These are phyloP conservation scores for Apiospora marii DNA, from an alignment of 2,329 filamentous ascomycete genomes.

Conservation along the genomic window DNA sequence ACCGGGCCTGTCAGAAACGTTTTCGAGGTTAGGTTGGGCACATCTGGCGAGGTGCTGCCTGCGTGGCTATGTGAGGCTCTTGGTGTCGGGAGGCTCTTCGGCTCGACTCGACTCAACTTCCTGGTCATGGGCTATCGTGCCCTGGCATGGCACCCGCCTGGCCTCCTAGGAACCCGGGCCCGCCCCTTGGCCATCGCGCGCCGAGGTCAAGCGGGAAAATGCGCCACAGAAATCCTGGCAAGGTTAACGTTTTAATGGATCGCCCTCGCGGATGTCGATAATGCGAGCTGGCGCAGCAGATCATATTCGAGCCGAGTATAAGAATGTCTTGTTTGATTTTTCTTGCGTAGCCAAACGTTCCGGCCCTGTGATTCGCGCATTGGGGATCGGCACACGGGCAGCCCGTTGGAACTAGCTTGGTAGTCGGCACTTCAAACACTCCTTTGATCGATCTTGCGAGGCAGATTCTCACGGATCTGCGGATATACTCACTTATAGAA, in stretches of 20 bases:
- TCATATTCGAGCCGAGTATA: neutral
- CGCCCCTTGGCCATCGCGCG: constrained; percentile 1
- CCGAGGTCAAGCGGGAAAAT: constrained; percentile 5
- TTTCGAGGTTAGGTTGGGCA: constrained; percentile 4
- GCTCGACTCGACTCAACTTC: neutral
- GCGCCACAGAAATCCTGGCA: constrained; percentile 1
- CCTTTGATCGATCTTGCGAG: neutral
- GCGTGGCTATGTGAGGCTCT: neutral
- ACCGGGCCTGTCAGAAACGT: neutral
- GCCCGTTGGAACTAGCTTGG: neutral
- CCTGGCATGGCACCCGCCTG: neutral
- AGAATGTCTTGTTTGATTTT: neutral
- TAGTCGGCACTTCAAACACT: neutral
- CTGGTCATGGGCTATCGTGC: neutral
- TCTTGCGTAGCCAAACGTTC: constrained; percentile 4
- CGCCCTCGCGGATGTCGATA: constrained; percentile 11
- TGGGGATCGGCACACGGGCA: constrained; percentile 5
- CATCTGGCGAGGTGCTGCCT: neutral
- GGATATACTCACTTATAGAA: too few relatives aligned
- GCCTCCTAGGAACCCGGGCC: neutral
- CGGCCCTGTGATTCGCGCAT: constrained; percentile 1
- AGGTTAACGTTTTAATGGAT: constrained; percentile 2
- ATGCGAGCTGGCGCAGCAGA: constrained; percentile 13
- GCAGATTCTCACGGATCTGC: constrained; percentile 4
- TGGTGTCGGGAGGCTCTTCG: neutral